Evolutionary conservation across 371 early-diverging fungal species (phyloP), one percentile per base, ranked within the genome.

Genomic region (Mucor piriformis): DNA sequence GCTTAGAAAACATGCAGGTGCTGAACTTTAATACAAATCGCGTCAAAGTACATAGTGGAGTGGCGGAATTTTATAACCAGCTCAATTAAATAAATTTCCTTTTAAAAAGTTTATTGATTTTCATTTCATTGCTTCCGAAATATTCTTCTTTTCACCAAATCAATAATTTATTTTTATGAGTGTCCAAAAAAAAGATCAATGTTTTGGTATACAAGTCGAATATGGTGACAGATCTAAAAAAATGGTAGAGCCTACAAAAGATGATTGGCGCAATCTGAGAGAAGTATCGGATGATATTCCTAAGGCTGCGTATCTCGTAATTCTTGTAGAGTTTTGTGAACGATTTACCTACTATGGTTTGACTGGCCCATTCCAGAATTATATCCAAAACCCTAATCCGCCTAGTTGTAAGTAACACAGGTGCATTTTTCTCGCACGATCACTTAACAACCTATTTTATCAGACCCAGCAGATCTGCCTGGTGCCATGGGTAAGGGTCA

Each of bases 241-340:
- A n/a, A n/a, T n/a, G n/a, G 59, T 72, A 51, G 83, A 54, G 32
- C 80, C 85, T 38, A 81, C 83, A 8, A 72, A 69, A 35, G 76
- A 79, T 25, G 83, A 85, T 20, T 74, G 74, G 68, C 53, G 63
- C 44, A 65, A 52, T 2, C 48, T 84, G 34, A 74, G 75, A n/a
- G 76, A 76, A 40, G 84, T 83, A 0, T 62, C 74, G 24, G 88
- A 87, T 63, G 40, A 50, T 7, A 61, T 88, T 8, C 88, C 87
- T 0, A 42, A 66, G 4, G 71, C 86, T 6, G 85, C 87, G 3
- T 79, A 72, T 56, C 69, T 91, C 12, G 84, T 92, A 25, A 76
- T 92, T 38, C 44, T 82, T 29, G 85, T 85, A 35, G 92, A 92
- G 69, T 86, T 92, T 43, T 88, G 88, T 72, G 92, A 92, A 67